A percentile compares a stretch with the other conserved stretches of the same genome.
phyloP scores from a whole-genome alignment of 2,329 filamentous ascomycete genomes.

The Ascochyta rabiei region DNA sequence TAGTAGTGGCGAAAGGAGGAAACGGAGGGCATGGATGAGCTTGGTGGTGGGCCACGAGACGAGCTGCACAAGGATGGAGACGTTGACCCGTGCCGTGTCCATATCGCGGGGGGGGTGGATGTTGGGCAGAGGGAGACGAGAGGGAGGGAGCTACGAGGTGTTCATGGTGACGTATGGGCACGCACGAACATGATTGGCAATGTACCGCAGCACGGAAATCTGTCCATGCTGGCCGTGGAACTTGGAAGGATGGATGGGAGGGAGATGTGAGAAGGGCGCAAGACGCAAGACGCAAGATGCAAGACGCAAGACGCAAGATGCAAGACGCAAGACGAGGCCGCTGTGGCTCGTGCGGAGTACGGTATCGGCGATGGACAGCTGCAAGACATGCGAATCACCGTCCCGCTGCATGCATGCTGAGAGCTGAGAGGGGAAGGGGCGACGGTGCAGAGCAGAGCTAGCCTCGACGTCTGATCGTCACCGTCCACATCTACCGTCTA shows the following conservation, averaged over 20 bases:
- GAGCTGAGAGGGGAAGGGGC: slow-evolving; percentile 11
- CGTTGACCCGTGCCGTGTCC: slow-evolving; percentile 37
- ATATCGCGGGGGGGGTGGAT: slow-evolving; percentile 21
- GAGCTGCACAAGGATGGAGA: slow-evolving; percentile 42
- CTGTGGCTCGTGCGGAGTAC: slow-evolving; percentile 23
- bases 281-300: too few relatives aligned
- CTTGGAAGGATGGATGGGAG: too few relatives aligned
- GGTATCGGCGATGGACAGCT: slow-evolving; percentile 25
- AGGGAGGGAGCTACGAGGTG: slow-evolving; percentile 9
- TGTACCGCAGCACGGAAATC: not conserved
- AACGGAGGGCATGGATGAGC: slow-evolving; percentile 37
- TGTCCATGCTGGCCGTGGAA: not conserved
- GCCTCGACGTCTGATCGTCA: slow-evolving; percentile 9
- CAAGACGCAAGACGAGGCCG: too few relatives aligned
- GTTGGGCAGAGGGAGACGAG: not conserved
- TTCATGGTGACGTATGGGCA: slow-evolving; percentile 20
- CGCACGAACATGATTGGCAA: not conserved
- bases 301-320: too few relatives aligned
- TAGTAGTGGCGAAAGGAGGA: not conserved
- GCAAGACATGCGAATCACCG: slow-evolving; percentile 22
- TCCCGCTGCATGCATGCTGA: slow-evolving; percentile 28
- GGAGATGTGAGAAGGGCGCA: too few relatives aligned
- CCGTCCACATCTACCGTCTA: not conserved
- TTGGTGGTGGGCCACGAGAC: slow-evolving; percentile 48
- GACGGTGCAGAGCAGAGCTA: slow-evolving; percentile 23